Evolutionary conservation across 371 early-diverging fungal genomes (phyloP).

Genomic region (Umbelopsis sp.): DNA sequence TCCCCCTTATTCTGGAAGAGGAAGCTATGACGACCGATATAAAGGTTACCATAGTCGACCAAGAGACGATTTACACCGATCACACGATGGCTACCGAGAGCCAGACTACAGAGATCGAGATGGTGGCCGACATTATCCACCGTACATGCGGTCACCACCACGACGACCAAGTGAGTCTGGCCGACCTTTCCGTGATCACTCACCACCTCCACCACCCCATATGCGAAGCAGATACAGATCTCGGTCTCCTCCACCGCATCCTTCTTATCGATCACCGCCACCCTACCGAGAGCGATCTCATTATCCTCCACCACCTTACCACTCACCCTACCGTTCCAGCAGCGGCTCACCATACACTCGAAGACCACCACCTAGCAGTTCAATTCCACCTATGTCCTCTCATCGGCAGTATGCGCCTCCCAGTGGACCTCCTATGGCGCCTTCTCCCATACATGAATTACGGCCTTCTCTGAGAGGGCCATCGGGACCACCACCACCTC

Average conservation of each 20-base stretch:
- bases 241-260: conserved; percentile 22
- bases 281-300: conserved; percentile 40
- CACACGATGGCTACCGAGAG: conserved; percentile 50
- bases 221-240: conserved; percentile 18
- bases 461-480: conserved; percentile 21
- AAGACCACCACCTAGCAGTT: background rate
- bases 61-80: conserved; percentile 48
- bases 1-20: conserved; percentile 23
- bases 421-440: conserved; percentile 12
- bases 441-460: conserved; percentile 20
- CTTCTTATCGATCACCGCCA: conserved; percentile 38
- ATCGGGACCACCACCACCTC: conserved; percentile 17
- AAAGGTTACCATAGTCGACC: conserved; percentile 49
- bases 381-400: conserved; percentile 14
- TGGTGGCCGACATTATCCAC: conserved; percentile 33
- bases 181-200: conserved; percentile 33
- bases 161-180: conserved; percentile 7
- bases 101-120: conserved; percentile 40
- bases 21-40: conserved; percentile 52
- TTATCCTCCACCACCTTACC: conserved; percentile 21
- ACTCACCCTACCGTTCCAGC: conserved; percentile 23
- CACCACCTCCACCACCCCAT: conserved; percentile 29
- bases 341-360: background rate
- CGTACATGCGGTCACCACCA: conserved; percentile 18
- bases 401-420: conserved; percentile 30